Evolutionary conservation across 352 stramenopile genomes (phyloP), one percentile per base, ranked within the genome.

Genomic region (Pythium biforme): DNA sequence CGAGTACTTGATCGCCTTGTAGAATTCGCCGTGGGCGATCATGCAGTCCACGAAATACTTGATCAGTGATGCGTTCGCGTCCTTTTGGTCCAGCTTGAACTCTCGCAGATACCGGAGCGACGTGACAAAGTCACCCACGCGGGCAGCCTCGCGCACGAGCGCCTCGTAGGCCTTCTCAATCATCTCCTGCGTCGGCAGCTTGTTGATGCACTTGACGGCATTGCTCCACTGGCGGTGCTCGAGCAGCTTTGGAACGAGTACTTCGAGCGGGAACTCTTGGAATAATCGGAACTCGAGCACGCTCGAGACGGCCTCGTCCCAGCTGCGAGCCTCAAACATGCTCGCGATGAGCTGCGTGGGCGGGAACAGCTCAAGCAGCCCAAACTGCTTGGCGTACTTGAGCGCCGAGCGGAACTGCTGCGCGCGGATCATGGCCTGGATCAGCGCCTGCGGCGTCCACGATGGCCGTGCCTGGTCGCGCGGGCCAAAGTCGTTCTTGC

Each of bases 1-100:
- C 31, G 84, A 73, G 57, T 95, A 95, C 73, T 95, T 95, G 64
- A 95, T 90, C 2, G 86, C 83, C 64, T 95, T 95, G 82, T 95
- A 95, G 47, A 92, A 83, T 55, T 95, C 86, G 2, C 70, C 61
- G 41, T 89, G 79, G 6, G 53, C 59, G n/a, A 92, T 48, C 82
- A 93, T 88, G 8, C 68, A 71, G 61, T 90, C 73, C 12, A 95
- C 71, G 23, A 91, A 52, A 31, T 83, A 84, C 22, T 70, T 59
- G 27, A 93, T 57, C 51, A 95, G 64, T 11, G 25, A 61, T 12
- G 53, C 31, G 34, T 88, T 67, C 8, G 64, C 72, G 17, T 79
- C 68, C 26, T 37, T 59, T 12, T 77, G 66, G n/a, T 88, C 74
- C 45, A 95, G 56, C 55, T 91, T 92, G 62, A 89, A 91, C 64